These are phyloP conservation scores for Aspergillus proliferans DNA, from an alignment of 2,329 filamentous ascomycete species.

Conservation along the genomic window DNA sequence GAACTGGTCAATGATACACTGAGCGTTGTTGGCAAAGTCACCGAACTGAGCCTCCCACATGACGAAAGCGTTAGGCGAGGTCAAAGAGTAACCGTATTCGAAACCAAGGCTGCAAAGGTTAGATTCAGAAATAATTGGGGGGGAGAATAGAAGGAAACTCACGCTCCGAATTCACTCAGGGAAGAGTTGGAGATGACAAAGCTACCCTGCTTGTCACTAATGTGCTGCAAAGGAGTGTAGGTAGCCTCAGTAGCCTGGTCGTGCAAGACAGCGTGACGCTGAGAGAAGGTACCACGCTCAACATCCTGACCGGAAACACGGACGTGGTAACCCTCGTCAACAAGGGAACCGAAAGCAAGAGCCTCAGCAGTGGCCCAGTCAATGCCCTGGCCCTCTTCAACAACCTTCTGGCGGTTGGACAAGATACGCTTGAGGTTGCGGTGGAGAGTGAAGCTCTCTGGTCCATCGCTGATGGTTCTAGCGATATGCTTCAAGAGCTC, in stretches of 20 bases:
- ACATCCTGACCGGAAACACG: conserved; percentile 98
- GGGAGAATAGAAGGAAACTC: conserved; percentile 24
- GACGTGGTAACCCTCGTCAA: conserved; percentile 90
- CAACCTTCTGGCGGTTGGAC: conserved; percentile 79
- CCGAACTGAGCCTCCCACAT: conserved; percentile 99
- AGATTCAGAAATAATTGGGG: conserved; percentile 21
- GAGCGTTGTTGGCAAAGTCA: conserved; percentile 99
- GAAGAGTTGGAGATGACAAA: conserved; percentile 98
- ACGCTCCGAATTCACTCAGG: conserved; percentile 62
- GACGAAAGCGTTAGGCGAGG: conserved; percentile 91
- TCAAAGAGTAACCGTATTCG: conserved; percentile 97
- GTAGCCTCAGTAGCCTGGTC: conserved; percentile 93
- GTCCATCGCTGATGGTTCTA: conserved; percentile 67
- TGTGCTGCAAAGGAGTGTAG: conserved; percentile 84
- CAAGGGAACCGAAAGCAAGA: conserved; percentile 85
- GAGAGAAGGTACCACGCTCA: conserved; percentile 98
- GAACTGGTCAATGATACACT: conserved; percentile 99
- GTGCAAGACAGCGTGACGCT: conserved; percentile 94
- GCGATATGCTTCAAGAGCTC: conserved; percentile 75
- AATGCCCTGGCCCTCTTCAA: conserved; percentile 86
- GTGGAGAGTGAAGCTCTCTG: conserved; percentile 83
- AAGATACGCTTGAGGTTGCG: conserved; percentile 97
- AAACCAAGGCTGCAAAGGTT: conserved; percentile 77
- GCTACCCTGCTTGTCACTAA: conserved; percentile 85
- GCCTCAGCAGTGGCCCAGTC: conserved; percentile 98